Conservation (phyloP, 805 yeast species). For the Blastobotrys parvus region DNA sequence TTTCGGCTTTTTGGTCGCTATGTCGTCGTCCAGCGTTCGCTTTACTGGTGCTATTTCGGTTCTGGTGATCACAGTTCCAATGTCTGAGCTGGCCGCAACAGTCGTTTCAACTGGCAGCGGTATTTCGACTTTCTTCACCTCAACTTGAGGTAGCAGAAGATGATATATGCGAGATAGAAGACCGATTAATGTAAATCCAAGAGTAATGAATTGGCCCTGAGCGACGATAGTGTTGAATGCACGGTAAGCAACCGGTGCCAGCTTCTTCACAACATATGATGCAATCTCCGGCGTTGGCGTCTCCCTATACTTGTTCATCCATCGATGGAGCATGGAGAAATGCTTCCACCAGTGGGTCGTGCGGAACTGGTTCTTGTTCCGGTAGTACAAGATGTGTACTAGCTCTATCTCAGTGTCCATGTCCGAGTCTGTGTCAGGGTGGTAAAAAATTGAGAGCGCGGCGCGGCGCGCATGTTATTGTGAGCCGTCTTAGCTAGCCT, state of each 20-base stretch:
- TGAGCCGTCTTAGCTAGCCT: too few relatives aligned
- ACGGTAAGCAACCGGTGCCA: conserved; percentile 43
- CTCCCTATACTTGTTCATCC: conserved; percentile 12
- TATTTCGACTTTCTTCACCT: too few relatives aligned
- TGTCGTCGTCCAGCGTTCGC: too few relatives aligned
- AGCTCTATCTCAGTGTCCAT: conserved; percentile 47
- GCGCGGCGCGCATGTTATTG: too few relatives aligned
- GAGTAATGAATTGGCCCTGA: conserved; percentile 65
- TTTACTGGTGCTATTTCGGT: too few relatives aligned
- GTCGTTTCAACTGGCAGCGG: too few relatives aligned
- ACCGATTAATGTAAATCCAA: conserved; percentile 66
- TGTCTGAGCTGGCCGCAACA: not conserved
- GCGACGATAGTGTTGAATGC: conserved; percentile 61
- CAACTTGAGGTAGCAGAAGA: conserved; percentile 15
- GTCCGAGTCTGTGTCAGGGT: too few relatives aligned
- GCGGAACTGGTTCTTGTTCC: conserved; percentile 72
- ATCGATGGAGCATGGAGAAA: conserved; percentile 54
- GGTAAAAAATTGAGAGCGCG: too few relatives aligned
- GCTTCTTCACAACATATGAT: conserved; percentile 29
- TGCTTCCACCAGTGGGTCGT: conserved; percentile 70
- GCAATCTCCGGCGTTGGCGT: conserved; percentile 6
- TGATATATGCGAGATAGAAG: conserved; percentile 38
- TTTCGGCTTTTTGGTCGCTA: conserved; percentile 8
- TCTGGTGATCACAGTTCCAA: not conserved
- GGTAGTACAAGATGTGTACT: conserved; percentile 55